Percentiles rank a stretch among this genome's conserved stretches.
phyloP scores from a whole-genome alignment of 441 rosid species.

The Pelargonium cotyledonis region DNA sequence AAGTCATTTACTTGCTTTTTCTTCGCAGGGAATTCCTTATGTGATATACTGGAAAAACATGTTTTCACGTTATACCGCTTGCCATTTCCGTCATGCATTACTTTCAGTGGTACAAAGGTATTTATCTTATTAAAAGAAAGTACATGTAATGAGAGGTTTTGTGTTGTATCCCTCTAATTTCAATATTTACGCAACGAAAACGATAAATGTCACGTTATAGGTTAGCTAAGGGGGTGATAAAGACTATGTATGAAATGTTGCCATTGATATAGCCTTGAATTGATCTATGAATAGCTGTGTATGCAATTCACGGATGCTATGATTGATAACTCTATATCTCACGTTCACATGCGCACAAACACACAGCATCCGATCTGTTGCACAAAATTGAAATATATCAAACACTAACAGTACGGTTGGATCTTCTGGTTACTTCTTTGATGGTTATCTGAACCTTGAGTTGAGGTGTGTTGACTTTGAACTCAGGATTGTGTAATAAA shows the following conservation, averaged over 20 bases:
- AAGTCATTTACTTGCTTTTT: not conserved
- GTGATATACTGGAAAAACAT: conserved; percentile 5
- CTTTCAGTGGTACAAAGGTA: conserved; percentile 5
- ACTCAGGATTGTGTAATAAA: not conserved
- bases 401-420: not conserved
- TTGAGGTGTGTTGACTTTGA: not conserved
- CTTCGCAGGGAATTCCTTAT: conserved; percentile 4
- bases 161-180: too few species aligned
- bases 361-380: not conserved
- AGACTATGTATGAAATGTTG: not conserved
- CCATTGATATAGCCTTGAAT: not conserved
- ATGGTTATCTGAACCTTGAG: not conserved
- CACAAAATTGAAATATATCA: not conserved
- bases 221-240: not conserved
- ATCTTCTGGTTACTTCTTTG: not conserved
- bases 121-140: not conserved
- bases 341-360: too few species aligned
- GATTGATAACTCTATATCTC: too few species aligned
- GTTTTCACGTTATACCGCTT: not conserved
- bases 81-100: conserved; percentile 3
- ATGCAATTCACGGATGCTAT: not conserved
- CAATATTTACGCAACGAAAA: not conserved
- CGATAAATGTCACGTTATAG: not conserved
- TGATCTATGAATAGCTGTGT: not conserved
- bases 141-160: not conserved